These are phyloP conservation scores for Pyrenophora seminiperda DNA, from an alignment of 2,329 filamentous ascomycete genomes.

Conservation along the genomic window DNA sequence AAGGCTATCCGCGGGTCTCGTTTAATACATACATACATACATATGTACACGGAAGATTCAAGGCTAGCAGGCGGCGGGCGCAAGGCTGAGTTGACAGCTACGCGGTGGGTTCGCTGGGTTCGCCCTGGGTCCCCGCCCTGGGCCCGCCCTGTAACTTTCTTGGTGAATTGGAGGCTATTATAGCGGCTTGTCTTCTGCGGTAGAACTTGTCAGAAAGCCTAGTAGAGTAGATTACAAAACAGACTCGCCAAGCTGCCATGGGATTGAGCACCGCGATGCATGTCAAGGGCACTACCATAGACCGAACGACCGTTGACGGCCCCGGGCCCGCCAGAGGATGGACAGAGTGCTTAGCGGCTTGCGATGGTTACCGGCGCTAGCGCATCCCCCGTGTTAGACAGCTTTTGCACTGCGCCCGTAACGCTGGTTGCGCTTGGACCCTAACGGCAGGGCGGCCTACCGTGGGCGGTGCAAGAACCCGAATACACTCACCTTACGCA, in stretches of 20 bases:
- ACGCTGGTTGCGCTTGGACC: conserved; percentile 2
- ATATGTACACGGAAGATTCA: conserved; percentile 6
- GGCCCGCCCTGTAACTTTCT: not conserved
- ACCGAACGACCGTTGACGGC: conserved; percentile 18
- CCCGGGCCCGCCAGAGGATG: conserved; percentile 7
- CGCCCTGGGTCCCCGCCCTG: not conserved
- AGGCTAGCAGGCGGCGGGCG: conserved; percentile 2
- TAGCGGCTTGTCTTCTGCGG: not conserved
- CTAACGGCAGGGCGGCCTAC: conserved; percentile 3
- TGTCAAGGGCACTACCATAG: conserved; percentile 8
- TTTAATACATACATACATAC: no score
- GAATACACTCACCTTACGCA: not conserved
- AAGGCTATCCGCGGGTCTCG: conserved; percentile 14
- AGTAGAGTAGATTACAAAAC: no score
- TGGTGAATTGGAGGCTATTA: not conserved
- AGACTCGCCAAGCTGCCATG: conserved; percentile 2
- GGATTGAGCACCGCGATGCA: conserved; percentile 1
- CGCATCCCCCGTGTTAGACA: conserved; percentile 15
- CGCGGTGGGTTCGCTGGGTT: not conserved
- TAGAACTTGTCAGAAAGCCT: not conserved
- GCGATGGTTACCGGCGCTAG: conserved; percentile 26
- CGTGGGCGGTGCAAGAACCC: conserved; percentile 5
- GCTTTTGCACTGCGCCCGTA: conserved; percentile 11
- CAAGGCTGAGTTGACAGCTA: conserved; percentile 12
- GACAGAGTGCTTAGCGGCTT: conserved; percentile 21